phyloP scores from a whole-genome alignment of 2,329 filamentous ascomycete species.

The Penicillium sp. region DNA sequence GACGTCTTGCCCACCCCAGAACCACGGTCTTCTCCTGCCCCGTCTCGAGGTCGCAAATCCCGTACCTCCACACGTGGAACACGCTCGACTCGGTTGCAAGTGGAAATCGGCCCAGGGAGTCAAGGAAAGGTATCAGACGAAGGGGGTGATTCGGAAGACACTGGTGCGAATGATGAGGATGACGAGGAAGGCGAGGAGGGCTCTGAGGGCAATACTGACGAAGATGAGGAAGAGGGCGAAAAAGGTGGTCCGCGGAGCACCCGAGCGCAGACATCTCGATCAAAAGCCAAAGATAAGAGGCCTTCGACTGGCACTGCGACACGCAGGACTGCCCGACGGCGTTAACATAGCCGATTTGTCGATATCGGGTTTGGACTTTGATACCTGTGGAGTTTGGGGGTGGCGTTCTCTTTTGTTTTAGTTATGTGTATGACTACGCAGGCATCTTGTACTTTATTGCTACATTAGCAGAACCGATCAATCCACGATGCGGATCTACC shows the following conservation, averaged over 20 bases:
- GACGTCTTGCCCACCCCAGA: conserved; percentile 27
- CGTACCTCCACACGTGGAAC: conserved; percentile 35
- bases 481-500: not conserved
- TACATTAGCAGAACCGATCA: not conserved
- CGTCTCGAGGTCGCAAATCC: conserved; percentile 38
- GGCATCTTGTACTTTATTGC: not conserved
- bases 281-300: conserved; percentile 37
- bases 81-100: conserved; percentile 38
- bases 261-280: conserved; percentile 33
- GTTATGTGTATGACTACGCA: conserved; percentile 7
- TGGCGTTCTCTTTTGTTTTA: conserved; percentile 9
- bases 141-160: conserved; percentile 39
- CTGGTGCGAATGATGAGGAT: conserved; percentile 36
- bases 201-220: conserved; percentile 38
- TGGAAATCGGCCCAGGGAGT: conserved; percentile 33
- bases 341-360: conserved; percentile 17
- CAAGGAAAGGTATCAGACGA: conserved; percentile 34
- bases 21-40: conserved; percentile 42
- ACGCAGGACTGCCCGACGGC: conserved; percentile 36
- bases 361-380: conserved; percentile 10
- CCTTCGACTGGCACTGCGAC: conserved; percentile 30
- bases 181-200: conserved; percentile 39
- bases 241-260: conserved; percentile 38
- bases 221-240: conserved; percentile 34
- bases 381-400: conserved; percentile 25